Base-by-base conservation (phyloP, 371 early-diverging fungal genomes). In the Rhizopus delemar region DNA sequence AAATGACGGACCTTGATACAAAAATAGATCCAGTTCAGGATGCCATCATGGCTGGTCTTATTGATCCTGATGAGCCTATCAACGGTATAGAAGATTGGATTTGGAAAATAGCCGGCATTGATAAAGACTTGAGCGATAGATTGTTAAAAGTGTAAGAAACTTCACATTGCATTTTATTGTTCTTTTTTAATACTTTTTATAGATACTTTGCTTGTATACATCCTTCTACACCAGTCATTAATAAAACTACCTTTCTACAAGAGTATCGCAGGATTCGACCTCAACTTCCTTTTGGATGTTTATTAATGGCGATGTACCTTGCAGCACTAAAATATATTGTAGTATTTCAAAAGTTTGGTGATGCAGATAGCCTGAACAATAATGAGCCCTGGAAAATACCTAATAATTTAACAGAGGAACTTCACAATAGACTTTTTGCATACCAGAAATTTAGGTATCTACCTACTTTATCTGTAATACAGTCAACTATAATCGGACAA, bases 401-500 rank as follows among this genome's bases (percentile, higher is more conserved):
- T 6, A 31, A 49, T 5, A 51, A 51, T 32, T 46, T 64, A 43
- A 3, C 49, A 2, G 38, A 55, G 8, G 11, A 15, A 5, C 46
- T 65, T 8, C 51, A 56, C 29, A 9, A 51, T 33, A 56, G 41
- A 11, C 13, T 65, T 9, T 39, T 60, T 12, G 15, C 9, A 4
- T 60, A 56, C 16, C 32, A 56, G 0, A 55, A 41, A 36, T 41
- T 38, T 43, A 60, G 16, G 29, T 65, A 56, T 16, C 8, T 13
- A 1, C 73, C 74, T 3, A 66, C 66, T 8, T 43, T 75, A 12
- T 60, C 70, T 5, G 64, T 65, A 13, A 59, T 75, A 0, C 78
- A 78, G 52, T 68, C 78, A 1, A 62, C 63, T 35, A 56, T 75
- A 13, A 55, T 78, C 8, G 62, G 63, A 0, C 71, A 75, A 8